A percentile compares a stretch with the other conserved stretches of the same genome.
Evolutionary conservation across 2,329 filamentous ascomycete species (phyloP).

Genomic region (Colletotrichum karsti): DNA sequence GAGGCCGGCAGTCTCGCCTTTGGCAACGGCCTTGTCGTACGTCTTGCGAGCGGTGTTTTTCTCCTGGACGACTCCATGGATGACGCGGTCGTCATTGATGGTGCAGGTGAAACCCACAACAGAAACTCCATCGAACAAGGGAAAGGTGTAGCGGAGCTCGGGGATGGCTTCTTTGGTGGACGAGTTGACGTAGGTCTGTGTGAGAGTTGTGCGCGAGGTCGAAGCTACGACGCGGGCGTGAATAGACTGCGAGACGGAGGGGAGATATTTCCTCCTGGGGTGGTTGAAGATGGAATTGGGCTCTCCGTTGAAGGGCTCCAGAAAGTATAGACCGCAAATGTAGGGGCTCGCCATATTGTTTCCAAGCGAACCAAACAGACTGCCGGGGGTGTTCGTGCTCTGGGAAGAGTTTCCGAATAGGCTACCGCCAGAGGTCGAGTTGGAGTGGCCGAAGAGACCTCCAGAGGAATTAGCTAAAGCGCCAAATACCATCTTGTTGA

Average conservation of each 20-base stretch:
- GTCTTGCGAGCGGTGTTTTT: conserved; percentile 66
- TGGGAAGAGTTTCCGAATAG: not conserved
- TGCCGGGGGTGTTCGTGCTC: not conserved
- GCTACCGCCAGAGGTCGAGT: not conserved
- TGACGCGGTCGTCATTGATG: conserved; percentile 62
- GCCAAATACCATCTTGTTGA: not conserved
- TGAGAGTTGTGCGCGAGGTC: conserved; percentile 55
- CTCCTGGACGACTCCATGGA: conserved; percentile 74
- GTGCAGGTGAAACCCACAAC: conserved; percentile 74
- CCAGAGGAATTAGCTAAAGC: not conserved
- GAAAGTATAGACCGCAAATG: conserved; percentile 47
- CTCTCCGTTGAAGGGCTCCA: conserved; percentile 27
- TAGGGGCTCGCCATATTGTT: not conserved
- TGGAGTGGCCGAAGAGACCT: not conserved
- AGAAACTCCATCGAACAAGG: conserved; percentile 76
- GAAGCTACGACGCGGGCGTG: conserved; percentile 69
- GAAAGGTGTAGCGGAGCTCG: conserved; percentile 73
- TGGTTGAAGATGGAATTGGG: not conserved
- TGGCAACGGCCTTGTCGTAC: conserved; percentile 65
- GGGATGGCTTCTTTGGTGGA: conserved; percentile 37
- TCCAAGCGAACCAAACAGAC: not conserved
- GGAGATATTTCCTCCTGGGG: conserved; percentile 54
- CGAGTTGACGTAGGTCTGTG: conserved; percentile 70
- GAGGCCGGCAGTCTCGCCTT: conserved; percentile 70
- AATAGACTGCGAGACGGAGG: conserved; percentile 64